Conservation (phyloP, 1,139 yeast genomes). For the Suhomyces terraborum region DNA sequence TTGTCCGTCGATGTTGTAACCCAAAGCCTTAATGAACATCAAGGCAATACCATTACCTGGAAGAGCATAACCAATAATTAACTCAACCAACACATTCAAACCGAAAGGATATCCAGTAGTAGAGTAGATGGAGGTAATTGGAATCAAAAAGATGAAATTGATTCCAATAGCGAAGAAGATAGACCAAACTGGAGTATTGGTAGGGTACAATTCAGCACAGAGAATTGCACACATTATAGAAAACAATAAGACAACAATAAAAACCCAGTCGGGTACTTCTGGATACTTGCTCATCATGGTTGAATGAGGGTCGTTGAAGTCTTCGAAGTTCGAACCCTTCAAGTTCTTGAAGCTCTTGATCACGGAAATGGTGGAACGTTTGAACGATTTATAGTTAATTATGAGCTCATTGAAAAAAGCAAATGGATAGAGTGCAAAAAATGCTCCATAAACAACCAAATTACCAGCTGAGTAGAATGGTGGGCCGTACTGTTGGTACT, state of each 20-base stretch:
- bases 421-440: constrained; percentile 23
- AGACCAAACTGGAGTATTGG: constrained; percentile 41
- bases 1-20: constrained; percentile 54
- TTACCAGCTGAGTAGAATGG: constrained; percentile 49
- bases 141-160: constrained; percentile 39
- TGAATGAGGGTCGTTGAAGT: constrained; percentile 24
- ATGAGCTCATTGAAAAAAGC: constrained; percentile 16
- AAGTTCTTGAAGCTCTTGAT: constrained; percentile 9
- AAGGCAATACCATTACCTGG: constrained; percentile 44
- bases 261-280: constrained; percentile 29
- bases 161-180: constrained; percentile 34
- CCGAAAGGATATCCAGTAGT: constrained; percentile 43
- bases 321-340: constrained; percentile 19
- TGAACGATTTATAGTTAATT: constrained; percentile 14
- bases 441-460: constrained; percentile 45
- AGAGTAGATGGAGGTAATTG: constrained; percentile 39
- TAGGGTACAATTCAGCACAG: constrained; percentile 36
- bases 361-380: constrained; percentile 11
- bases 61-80: constrained; percentile 42
- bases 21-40: constrained; percentile 40
- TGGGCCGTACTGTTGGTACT: constrained; percentile 36
- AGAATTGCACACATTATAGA: constrained; percentile 25
- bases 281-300: constrained; percentile 25
- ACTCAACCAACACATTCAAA: constrained; percentile 42
- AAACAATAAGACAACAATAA: constrained; percentile 21